Base-by-base conservation (phyloP, 1,284 basidiomycete species). In the Vanrija pseudolonga region DNA sequence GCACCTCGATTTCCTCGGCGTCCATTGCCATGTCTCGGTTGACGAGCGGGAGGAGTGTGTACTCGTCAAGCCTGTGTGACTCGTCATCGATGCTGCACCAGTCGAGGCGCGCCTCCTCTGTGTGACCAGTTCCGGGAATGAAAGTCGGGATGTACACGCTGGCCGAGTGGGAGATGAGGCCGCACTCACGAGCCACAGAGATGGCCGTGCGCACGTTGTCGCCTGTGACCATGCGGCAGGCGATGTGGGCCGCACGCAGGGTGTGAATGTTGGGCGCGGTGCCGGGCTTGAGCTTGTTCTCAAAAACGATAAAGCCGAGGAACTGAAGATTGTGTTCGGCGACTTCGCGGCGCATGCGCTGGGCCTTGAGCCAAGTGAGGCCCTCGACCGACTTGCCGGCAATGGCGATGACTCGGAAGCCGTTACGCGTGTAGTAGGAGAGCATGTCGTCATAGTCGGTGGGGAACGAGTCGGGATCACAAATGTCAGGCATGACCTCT, bases 191-290 rank as follows among this genome's bases (percentile, higher is more conserved):
- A 12, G 93, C 96, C 28, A 99, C 96, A 65, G 90, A 94, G 66
- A 98, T 90, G 3, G 96, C 96, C 1, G 96, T 99, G 41, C 96
- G 81, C 28, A 94, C 87, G 65, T 98, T 98, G 73, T 99, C 96
- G 9, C 96, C 96, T 0, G 96, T 98, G 53, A 97, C 95, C 96
- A 99, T 98, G 61, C 94, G 83, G 67, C 91, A 95, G 9, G 90
- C 88, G 40, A 99, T 81, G 77, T 97, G 91, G 0, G 96, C 96
- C 11, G 84, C 81, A 53, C 90, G 86, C 17, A 99, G 82, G 0
- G 87, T 87, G 59, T 90, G 88, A 55, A 99, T 97, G 19, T 90
- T 92, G 18, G 92, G 89, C 0, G 90, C 81, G 0, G 96, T 97
- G 9, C 89, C 93, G 6, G 89, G 85, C 74, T 99, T 99, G 60